A percentile compares a stretch with the other conserved stretches of the same genome.
phyloP scores from a whole-genome alignment of 176 grass and related monocot genomes.

The Oryza brachyantha region DNA sequence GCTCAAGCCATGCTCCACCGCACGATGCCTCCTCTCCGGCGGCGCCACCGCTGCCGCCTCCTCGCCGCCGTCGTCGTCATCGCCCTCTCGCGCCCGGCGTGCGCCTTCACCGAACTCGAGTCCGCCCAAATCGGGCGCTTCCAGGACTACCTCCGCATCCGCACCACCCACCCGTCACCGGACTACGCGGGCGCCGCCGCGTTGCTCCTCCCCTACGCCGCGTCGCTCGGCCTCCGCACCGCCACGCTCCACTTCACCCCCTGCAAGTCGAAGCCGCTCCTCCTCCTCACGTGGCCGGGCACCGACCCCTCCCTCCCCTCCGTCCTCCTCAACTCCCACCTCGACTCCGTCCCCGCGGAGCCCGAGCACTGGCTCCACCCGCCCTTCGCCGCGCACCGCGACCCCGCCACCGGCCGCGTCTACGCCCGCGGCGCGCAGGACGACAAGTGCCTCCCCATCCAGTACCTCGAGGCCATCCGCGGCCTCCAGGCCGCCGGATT shows the following conservation, averaged over 20 bases:
- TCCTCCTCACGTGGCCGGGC: slow-evolving; percentile 79
- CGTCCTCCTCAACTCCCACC: slow-evolving; percentile 88
- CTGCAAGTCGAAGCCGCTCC: slow-evolving; percentile 60
- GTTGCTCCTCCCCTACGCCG: slow-evolving; percentile 71
- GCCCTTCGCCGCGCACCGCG: slow-evolving; percentile 58
- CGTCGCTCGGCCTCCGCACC: slow-evolving; percentile 54
- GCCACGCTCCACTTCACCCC: slow-evolving; percentile 50
- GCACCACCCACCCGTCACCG: slow-evolving; percentile 59
- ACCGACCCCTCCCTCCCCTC: slow-evolving; percentile 67
- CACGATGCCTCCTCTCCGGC: slow-evolving; percentile 3
- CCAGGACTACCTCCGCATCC: slow-evolving; percentile 81
- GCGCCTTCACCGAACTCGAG: slow-evolving; percentile 49
- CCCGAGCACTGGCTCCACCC: slow-evolving; percentile 56
- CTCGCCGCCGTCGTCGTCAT: neutral
- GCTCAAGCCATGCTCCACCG: neutral
- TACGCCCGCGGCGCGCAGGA: slow-evolving; percentile 86
- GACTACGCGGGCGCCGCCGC: slow-evolving; percentile 65
- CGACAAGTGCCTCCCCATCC: slow-evolving; percentile 90
- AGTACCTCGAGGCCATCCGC: slow-evolving; percentile 91
- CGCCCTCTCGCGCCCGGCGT: neutral
- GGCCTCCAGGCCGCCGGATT: slow-evolving; percentile 56
- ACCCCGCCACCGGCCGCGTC: slow-evolving; percentile 53
- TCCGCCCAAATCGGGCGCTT: slow-evolving; percentile 56
- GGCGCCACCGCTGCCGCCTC: neutral
- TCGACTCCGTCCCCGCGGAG: slow-evolving; percentile 83